phyloP scores from a whole-genome alignment of 768 basidiomycete species.

The Wakefieldia striispora region DNA sequence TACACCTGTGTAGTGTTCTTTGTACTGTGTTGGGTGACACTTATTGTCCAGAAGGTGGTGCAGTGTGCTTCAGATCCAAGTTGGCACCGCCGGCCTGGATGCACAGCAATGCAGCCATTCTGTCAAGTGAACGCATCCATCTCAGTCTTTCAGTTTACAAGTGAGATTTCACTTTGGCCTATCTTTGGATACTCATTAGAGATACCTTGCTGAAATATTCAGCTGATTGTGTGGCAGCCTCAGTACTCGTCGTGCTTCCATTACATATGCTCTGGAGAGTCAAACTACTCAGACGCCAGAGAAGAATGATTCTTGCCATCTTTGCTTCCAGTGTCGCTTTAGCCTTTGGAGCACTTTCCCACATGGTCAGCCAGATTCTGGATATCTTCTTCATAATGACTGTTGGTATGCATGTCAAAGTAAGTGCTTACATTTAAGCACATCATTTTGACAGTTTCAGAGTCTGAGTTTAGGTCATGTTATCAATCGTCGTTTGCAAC shows the following conservation, averaged over 20 bases:
- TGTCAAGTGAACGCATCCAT: not conserved
- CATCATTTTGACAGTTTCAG: too few relatives aligned
- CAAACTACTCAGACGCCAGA: slow-evolving; percentile 14
- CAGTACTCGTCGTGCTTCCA: slow-evolving; percentile 7
- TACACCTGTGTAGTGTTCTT: not conserved
- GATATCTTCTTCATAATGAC: not conserved
- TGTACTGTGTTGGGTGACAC: not conserved
- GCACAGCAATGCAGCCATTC: not conserved
- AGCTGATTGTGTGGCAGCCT: slow-evolving; percentile 8
- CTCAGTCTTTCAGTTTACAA: not conserved
- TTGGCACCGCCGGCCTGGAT: not conserved
- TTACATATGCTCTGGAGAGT: slow-evolving; percentile 21
- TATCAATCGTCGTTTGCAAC: slow-evolving; percentile 19
- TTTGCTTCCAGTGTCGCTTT: slow-evolving; percentile 20
- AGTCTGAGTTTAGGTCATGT: slow-evolving; percentile 1
- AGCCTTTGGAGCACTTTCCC: slow-evolving; percentile 1
- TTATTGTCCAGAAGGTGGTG: not conserved
- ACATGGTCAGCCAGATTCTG: not conserved
- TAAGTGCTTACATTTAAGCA: not conserved
- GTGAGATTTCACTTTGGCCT: not conserved
- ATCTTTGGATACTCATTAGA: too few relatives aligned
- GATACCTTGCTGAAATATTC: not conserved
- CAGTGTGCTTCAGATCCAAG: not conserved
- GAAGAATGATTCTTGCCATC: slow-evolving; percentile 22
- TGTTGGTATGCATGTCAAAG: not conserved